Evolutionary conservation across 495 filamentous ascomycete species (phyloP), one percentile per base, ranked within the genome.

Genomic region (Glutinoglossum americanum): DNA sequence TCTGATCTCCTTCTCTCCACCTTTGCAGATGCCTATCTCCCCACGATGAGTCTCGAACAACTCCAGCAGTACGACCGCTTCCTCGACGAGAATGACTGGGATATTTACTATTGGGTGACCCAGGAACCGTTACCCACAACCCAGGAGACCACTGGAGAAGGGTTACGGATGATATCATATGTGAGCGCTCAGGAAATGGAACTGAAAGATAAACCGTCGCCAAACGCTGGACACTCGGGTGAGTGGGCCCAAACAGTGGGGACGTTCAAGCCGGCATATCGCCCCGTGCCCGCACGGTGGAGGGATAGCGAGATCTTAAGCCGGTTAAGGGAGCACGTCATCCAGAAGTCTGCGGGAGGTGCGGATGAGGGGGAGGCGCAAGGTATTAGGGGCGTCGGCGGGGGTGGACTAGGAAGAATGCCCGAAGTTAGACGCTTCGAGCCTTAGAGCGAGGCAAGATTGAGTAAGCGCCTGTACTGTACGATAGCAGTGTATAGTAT

Each of bases 51-150:
- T 0, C 70, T 71, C 3, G 70, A 73, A 53, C 87, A 90, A 64
- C 78, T 98, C 57, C 66, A 76, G 59, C 80, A 93, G 68, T 97
- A 89, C 72, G 93, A 97, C 68, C 72, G 76, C 17, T 96, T 98
- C 76, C 80, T 98, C 51, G 92, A 98, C 72, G 92, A 98, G 69
- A 97, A 97, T 67, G 92, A 98, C 70, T 98, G 92, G 92, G 92
- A 98, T 67, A 97, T 98, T 59, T 98, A 98, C 74, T 98, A 98
- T 76, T 98, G 92, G 92, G 87, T 88, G 0, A 98, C 93, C n/a
- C 93, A 98, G 67, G 80, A 85, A 61, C 77, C 85, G 6, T 72
- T 78, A 0, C 66, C 72, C 0, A 76, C 79, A 15, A 66, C 72
- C 1, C 63, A 64, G 51, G 72, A 68, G 57, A 61, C 62, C 19